Evolutionary conservation across 2,329 filamentous ascomycete genomes (phyloP), one percentile per base, ranked within the genome.

Genomic region (Phaeophleospora eucalypticola): DNA sequence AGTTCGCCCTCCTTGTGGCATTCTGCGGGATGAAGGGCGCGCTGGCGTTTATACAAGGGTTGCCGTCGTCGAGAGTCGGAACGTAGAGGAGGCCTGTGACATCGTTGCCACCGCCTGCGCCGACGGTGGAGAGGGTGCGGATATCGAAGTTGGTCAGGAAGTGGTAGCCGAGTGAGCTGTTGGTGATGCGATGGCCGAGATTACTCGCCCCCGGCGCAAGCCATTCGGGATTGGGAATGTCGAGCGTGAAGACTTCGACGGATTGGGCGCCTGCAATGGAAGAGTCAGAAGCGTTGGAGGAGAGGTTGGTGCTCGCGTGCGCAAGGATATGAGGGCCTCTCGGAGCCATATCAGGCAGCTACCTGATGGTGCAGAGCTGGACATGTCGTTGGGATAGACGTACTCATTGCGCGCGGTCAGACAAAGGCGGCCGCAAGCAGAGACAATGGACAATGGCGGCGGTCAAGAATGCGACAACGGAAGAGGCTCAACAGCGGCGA

Each of bases 21-120:
- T 93, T 90, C 32, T 66, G 58, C 1, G 89, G 87, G 7, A 96
- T 76, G 57, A 84, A 82, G n/a, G 77, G 67, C 34, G 75, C 75
- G 35, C 84, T 81, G 38, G 78, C 68, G 14, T 80, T 71, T 62
- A 75, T 75, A 70, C 90, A 96, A 0, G 74, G 68, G 52, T 84
- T 77, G 46, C 74, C 65, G 9, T 61, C 12, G 10, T 32, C 64
- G 34, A 95, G 75, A 49, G 83, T 80, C 3, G 91, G 93, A 2
- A 95, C 85, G 65, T 93, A 97, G 47, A 97, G 77, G 14, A 96
- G 78, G 51, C 91, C 91, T 54, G 81, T 79, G 29, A 93, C 81
- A 44, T 80, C 72, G 45, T 78, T 78, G 54, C 83, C 80, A 33
- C 74, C 66, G 24, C 78, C 74, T 43, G 80, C 75, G 63, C 81